Conservation (phyloP, 2,329 filamentous ascomycete species). For the Ceratocystis eucalypticola region DNA sequence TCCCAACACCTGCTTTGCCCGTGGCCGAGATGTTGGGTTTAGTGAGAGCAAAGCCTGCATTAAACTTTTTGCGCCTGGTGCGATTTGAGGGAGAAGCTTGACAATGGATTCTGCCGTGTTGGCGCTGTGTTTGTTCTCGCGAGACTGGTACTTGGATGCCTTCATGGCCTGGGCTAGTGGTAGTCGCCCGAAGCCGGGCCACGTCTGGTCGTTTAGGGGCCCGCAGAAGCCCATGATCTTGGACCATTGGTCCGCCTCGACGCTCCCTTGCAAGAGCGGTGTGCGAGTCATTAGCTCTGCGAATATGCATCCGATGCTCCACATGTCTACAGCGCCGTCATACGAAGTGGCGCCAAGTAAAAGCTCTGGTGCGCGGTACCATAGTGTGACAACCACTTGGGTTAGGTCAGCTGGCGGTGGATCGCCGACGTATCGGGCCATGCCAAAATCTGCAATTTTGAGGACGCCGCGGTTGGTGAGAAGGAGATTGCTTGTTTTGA, state of each 20-base stretch:
- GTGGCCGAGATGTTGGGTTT: conserved; percentile 58
- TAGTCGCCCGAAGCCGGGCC: conserved; percentile 76
- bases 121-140: conserved; percentile 27
- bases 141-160: conserved; percentile 37
- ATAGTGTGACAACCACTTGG: conserved; percentile 87
- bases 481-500: conserved; percentile 87
- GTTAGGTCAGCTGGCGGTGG: conserved; percentile 66
- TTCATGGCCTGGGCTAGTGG: conserved; percentile 74
- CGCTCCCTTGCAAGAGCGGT: conserved; percentile 73
- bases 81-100: conserved; percentile 68
- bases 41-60: conserved; percentile 58
- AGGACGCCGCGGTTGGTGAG: conserved; percentile 90
- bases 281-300: conserved; percentile 76
- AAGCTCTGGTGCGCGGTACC: conserved; percentile 89
- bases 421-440: conserved; percentile 79
- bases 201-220: conserved; percentile 65
- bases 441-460: conserved; percentile 95
- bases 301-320: conserved; percentile 93
- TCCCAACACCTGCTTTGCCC: conserved; percentile 57
- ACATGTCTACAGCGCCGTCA: conserved; percentile 71
- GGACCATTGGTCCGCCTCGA: conserved; percentile 80
- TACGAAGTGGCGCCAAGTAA: conserved; percentile 70
- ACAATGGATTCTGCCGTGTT: conserved; percentile 43
- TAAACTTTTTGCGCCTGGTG: conserved; percentile 56
- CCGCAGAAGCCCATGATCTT: conserved; percentile 85